These are phyloP conservation scores for Thermomyces lanuginosus DNA, from an alignment of 2,329 filamentous ascomycete genomes.

Conservation along the genomic window DNA sequence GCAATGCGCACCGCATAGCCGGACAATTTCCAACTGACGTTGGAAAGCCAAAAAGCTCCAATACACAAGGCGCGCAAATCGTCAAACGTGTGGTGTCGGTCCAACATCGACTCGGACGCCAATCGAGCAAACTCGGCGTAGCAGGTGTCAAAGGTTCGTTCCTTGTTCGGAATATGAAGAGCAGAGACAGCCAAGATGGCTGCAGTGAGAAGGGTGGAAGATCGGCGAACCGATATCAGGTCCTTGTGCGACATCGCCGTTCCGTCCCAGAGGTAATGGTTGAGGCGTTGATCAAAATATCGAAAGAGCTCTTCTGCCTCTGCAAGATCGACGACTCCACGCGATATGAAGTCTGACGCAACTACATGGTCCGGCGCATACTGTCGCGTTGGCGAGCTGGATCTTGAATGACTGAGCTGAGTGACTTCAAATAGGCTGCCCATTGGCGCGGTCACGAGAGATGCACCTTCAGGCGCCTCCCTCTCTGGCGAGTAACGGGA, in stretches of 20 bases:
- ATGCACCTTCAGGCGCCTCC: constrained; percentile 21
- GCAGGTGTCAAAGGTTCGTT: constrained; percentile 32
- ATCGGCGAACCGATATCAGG: constrained; percentile 30
- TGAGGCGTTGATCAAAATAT: constrained; percentile 26
- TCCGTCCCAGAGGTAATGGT: constrained; percentile 26
- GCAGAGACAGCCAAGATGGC: constrained; percentile 36
- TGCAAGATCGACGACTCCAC: constrained; percentile 30
- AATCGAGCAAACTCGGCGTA: constrained; percentile 36
- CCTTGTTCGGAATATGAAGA: constrained; percentile 33
- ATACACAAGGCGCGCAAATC: constrained; percentile 38
- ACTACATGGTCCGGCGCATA: constrained; percentile 19
- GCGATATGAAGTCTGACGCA: constrained; percentile 35
- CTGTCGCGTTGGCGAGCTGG: constrained; percentile 16
- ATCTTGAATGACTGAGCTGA: constrained; percentile 23
- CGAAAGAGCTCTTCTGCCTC: constrained; percentile 27
- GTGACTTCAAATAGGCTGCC: constrained; percentile 36
- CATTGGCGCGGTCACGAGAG: constrained; percentile 28
- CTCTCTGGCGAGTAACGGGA: constrained; percentile 20
- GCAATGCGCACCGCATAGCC: constrained; percentile 28
- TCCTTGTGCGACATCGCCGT: constrained; percentile 32
- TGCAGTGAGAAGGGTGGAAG: constrained; percentile 28
- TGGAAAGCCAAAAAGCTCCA: constrained; percentile 40
- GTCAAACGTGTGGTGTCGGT: constrained; percentile 34
- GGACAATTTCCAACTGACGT: constrained; percentile 35
- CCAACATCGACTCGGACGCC: constrained; percentile 38